These are phyloP conservation scores for Polytrichum formosum DNA, from an alignment of 225 moss, liverwort and hornwort genomes.

Conservation along the genomic window DNA sequence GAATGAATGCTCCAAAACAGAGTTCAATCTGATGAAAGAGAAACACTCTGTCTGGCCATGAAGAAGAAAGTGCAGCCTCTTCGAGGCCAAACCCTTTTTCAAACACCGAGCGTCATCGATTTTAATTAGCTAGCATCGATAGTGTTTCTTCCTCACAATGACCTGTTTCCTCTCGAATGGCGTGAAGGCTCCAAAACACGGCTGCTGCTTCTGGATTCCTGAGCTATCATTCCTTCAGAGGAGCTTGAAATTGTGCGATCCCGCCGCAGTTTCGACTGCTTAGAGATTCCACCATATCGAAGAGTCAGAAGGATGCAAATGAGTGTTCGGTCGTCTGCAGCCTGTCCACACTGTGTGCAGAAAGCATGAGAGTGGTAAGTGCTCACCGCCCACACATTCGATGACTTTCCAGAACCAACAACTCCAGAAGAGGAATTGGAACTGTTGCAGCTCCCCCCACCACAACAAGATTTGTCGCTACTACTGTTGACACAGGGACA, in stretches of 20 bases:
- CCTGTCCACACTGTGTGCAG: constrained; percentile 52
- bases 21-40: neutral
- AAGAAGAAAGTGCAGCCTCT: neutral
- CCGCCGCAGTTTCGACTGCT: constrained; percentile 23
- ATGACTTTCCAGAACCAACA: neutral
- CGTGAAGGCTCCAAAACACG: neutral
- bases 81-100: neutral
- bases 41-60: neutral
- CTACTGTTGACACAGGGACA: constrained; percentile 30
- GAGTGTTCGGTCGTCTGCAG: constrained; percentile 51
- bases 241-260: neutral
- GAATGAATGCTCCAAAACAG: too few species aligned
- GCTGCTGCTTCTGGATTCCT: constrained; percentile 2
- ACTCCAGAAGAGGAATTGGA: too few species aligned
- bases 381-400: constrained; percentile 60
- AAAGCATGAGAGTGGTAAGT: constrained; percentile 71
- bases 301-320: constrained; percentile 54
- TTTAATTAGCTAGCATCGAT: neutral
- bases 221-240: constrained; percentile 2
- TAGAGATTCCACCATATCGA: constrained; percentile 52
- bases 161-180: constrained; percentile 10
- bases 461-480: constrained; percentile 3
- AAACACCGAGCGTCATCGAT: neutral
- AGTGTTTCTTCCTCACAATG: neutral
- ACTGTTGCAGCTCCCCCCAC: constrained; percentile 8